Conservation (phyloP, 2,329 filamentous ascomycete species). For the Verticillium longisporum region DNA sequence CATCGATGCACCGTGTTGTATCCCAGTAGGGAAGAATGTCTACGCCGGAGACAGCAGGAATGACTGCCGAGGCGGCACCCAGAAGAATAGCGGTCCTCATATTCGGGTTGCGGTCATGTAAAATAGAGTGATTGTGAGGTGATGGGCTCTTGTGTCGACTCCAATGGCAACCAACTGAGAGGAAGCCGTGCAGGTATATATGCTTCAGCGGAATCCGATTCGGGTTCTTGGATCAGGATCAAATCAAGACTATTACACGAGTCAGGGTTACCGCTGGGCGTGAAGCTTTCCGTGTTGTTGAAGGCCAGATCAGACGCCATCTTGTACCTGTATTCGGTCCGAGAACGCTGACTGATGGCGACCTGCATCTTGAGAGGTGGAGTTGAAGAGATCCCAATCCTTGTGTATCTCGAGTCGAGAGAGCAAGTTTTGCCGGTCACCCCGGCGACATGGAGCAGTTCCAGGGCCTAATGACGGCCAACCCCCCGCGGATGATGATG, state of each 20-base stretch:
- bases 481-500: too few relatives aligned
- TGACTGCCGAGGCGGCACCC: not conserved
- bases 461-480: too few relatives aligned
- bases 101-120: not conserved
- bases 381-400: not conserved
- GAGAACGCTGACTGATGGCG: not conserved
- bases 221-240: too few relatives aligned
- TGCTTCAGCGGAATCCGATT: too few relatives aligned
- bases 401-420: not conserved
- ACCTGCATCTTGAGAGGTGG: not conserved
- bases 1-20: conserved; percentile 31
- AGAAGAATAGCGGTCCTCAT: not conserved
- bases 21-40: conserved; percentile 15
- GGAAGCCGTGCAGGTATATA: too few relatives aligned
- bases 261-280: not conserved
- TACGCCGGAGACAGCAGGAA: not conserved
- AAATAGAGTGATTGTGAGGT: not conserved
- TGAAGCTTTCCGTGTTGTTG: not conserved
- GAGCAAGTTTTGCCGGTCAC: too few relatives aligned
- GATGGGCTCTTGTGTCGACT: not conserved
- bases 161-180: not conserved
- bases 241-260: not conserved
- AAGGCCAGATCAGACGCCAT: not conserved
- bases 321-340: not conserved
- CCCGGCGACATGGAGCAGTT: too few relatives aligned